phyloP scores from a whole-genome alignment of 805 yeast species.

The Candida pseudofarinosa region DNA sequence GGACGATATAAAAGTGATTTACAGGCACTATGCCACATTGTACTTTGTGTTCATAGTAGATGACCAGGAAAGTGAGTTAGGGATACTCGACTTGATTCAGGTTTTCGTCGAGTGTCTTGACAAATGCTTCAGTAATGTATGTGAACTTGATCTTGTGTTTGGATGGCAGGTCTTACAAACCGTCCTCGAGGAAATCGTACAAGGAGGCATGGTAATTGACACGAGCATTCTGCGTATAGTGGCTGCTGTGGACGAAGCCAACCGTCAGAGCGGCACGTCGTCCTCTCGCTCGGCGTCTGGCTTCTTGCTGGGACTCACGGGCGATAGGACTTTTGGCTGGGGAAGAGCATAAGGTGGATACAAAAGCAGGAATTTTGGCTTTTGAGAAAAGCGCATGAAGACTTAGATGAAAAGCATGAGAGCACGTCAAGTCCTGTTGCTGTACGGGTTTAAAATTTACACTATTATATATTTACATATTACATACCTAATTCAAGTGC shows the following conservation, averaged over 20 bases:
- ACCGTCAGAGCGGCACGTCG: constrained; percentile 41
- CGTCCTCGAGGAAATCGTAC: constrained; percentile 86
- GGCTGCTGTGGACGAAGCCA: constrained; percentile 73
- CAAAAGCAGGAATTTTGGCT: too few relatives aligned
- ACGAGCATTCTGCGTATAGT: constrained; percentile 81
- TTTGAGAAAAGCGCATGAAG: too few relatives aligned
- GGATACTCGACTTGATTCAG: constrained; percentile 89
- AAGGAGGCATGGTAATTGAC: constrained; percentile 98
- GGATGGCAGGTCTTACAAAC: constrained; percentile 97
- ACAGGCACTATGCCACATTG: constrained; percentile 92
- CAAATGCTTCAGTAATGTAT: constrained; percentile 88
- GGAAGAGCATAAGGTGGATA: constrained; percentile 14
- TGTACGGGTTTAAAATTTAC: too few relatives aligned
- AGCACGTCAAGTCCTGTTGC: too few relatives aligned
- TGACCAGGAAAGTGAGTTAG: constrained; percentile 91
- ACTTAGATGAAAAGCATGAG: too few relatives aligned
- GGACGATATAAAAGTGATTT: constrained; percentile 82
- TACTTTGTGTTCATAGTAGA: constrained; percentile 95
- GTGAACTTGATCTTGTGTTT: constrained; percentile 94
- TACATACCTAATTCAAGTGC: background rate
- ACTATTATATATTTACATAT: background rate
- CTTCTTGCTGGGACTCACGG: constrained; percentile 21
- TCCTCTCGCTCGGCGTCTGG: constrained; percentile 12
- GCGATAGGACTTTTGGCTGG: constrained; percentile 26
- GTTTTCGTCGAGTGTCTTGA: constrained; percentile 95